A percentile compares a stretch with the other conserved stretches of the same genome.
Conservation (phyloP, 2,329 filamentous ascomycete species). For the Didymella pinodella region DNA sequence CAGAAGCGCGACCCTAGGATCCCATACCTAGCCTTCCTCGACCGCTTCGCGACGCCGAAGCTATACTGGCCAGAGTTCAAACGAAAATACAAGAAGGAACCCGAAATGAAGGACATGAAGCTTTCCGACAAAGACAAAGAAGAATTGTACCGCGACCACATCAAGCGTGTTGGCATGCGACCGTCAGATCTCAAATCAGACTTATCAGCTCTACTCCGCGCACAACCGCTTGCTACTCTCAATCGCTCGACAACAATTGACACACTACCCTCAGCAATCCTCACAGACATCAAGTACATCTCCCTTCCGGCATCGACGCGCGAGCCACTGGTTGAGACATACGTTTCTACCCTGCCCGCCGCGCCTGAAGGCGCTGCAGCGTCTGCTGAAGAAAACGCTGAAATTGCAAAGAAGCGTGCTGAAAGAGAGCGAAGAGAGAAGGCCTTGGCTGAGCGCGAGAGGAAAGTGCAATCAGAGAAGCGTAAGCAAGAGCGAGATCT, state of each 20-base stretch:
- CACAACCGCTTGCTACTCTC: constrained; percentile 65
- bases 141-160: constrained; percentile 78
- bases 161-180: constrained; percentile 70
- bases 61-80: constrained; percentile 98
- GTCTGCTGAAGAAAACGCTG: constrained; percentile 62
- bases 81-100: constrained; percentile 84
- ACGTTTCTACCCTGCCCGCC: constrained; percentile 69
- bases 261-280: constrained; percentile 67
- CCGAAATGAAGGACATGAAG: constrained; percentile 76
- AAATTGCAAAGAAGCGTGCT: constrained; percentile 49
- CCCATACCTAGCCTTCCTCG: constrained; percentile 81
- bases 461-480: constrained; percentile 69
- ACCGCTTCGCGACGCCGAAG: constrained; percentile 84
- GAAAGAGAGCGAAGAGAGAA: constrained; percentile 63
- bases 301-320: constrained; percentile 68
- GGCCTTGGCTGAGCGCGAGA: constrained; percentile 71
- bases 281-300: constrained; percentile 74
- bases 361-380: constrained; percentile 58
- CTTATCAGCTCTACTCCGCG: constrained; percentile 69
- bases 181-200: constrained; percentile 73
- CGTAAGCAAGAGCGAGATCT: constrained; percentile 66
- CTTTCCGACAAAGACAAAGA: constrained; percentile 73
- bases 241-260: constrained; percentile 66
- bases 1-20: constrained; percentile 85
- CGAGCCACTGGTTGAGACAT: constrained; percentile 71